A percentile compares a stretch with the other conserved stretches of the same genome.
Conservation (phyloP, 345 rosid species). For the Clarkia xantiana region DNA sequence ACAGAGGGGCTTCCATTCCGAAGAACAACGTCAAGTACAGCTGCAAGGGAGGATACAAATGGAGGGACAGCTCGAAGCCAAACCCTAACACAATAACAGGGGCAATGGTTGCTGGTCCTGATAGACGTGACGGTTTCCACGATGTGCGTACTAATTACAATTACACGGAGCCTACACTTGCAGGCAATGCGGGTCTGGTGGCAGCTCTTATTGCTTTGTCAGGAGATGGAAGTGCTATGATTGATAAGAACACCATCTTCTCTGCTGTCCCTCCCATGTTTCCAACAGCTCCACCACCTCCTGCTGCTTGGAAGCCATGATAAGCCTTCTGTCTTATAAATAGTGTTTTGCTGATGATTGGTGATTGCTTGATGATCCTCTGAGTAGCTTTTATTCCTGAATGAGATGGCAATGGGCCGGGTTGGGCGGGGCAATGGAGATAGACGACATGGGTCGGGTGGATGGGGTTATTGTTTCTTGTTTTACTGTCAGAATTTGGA, state of each 20-base stretch:
- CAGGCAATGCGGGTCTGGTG: slow-evolving; percentile 89
- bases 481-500: no score
- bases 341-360: slow-evolving; percentile 1
- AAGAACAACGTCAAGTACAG: slow-evolving; percentile 68
- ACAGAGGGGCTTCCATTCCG: slow-evolving; percentile 86
- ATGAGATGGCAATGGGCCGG: no score
- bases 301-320: slow-evolving; percentile 96
- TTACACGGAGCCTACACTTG: slow-evolving; percentile 91
- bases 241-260: slow-evolving; percentile 93
- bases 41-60: slow-evolving; percentile 97
- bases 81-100: slow-evolving; percentile 82
- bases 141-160: slow-evolving; percentile 85
- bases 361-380: background rate
- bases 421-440: no score
- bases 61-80: slow-evolving; percentile 74
- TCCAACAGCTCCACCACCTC: slow-evolving; percentile 94
- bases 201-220: slow-evolving; percentile 89
- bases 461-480: no score
- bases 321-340: no score
- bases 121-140: slow-evolving; percentile 65
- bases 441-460: no score
- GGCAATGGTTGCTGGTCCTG: slow-evolving; percentile 99
- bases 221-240: slow-evolving; percentile 43
- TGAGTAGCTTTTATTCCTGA: background rate
- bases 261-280: slow-evolving; percentile 97